phyloP scores from a whole-genome alignment of 1,139 yeast genomes.

The Torulaspora pretoriensis region DNA sequence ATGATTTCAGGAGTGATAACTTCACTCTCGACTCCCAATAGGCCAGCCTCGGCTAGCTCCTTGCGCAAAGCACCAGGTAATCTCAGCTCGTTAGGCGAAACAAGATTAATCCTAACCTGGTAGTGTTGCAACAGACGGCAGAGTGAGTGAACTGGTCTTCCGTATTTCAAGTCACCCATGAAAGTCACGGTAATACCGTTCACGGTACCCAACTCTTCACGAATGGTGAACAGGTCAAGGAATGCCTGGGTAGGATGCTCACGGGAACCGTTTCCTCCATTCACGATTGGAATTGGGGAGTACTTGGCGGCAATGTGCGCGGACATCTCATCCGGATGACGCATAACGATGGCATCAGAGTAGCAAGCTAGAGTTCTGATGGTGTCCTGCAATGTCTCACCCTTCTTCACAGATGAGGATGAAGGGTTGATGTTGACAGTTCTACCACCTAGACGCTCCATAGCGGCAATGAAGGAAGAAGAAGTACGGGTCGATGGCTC shows the following conservation, averaged over 20 bases:
- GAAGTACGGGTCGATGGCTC: slow-evolving; percentile 98
- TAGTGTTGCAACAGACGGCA: slow-evolving; percentile 87
- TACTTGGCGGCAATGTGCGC: slow-evolving; percentile 94
- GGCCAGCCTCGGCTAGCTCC: slow-evolving; percentile 59
- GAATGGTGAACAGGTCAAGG: slow-evolving; percentile 92
- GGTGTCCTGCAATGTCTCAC: slow-evolving; percentile 97
- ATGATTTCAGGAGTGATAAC: slow-evolving; percentile 78
- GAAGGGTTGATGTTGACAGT: slow-evolving; percentile 82
- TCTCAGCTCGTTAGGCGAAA: slow-evolving; percentile 81
- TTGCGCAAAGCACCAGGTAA: slow-evolving; percentile 71
- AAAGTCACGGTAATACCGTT: slow-evolving; percentile 97
- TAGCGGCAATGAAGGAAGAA: slow-evolving; percentile 96
- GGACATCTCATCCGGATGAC: slow-evolving; percentile 92
- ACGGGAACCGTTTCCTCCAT: slow-evolving; percentile 96
- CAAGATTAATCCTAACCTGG: slow-evolving; percentile 89
- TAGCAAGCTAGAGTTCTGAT: slow-evolving; percentile 92
- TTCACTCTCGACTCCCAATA: slow-evolving; percentile 70
- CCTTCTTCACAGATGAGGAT: slow-evolving; percentile 92
- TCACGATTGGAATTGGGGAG: slow-evolving; percentile 94
- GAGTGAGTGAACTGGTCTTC: slow-evolving; percentile 97
- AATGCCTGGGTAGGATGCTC: slow-evolving; percentile 99
- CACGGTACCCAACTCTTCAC: slow-evolving; percentile 98
- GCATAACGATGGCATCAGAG: slow-evolving; percentile 92
- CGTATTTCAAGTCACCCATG: slow-evolving; percentile 98
- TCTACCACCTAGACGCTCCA: slow-evolving; percentile 99